Evolutionary conservation across 2,329 filamentous ascomycete genomes (phyloP).

Genomic region (Colletotrichum lini): DNA sequence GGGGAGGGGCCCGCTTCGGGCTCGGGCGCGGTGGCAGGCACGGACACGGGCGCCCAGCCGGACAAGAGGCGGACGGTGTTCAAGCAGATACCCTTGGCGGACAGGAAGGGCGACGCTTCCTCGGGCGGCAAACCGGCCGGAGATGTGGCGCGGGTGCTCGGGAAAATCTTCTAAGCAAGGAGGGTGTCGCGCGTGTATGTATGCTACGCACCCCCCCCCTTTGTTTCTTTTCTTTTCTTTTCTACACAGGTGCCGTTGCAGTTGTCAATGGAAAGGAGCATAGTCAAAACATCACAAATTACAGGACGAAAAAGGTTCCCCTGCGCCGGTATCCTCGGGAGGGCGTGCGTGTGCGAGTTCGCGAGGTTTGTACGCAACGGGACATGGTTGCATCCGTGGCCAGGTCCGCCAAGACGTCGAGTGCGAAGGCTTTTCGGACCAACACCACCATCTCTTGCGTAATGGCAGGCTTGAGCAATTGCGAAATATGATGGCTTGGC

Average conservation of each 20-base stretch:
- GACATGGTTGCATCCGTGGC: not conserved
- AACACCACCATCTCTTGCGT: not conserved
- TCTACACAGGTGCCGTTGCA: not conserved
- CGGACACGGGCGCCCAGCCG: slow-evolving; percentile 41
- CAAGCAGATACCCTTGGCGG: slow-evolving; percentile 74
- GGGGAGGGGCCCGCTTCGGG: slow-evolving; percentile 43
- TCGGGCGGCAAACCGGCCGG: slow-evolving; percentile 68
- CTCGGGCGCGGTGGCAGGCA: slow-evolving; percentile 39
- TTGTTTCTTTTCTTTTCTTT: not conserved
- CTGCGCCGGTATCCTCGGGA: slow-evolving; percentile 5
- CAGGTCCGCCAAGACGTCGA: slow-evolving; percentile 8
- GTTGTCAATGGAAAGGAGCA: not conserved
- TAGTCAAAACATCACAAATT: not conserved
- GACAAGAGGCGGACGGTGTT: slow-evolving; percentile 68
- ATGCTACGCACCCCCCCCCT: not conserved
- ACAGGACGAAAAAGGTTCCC: slow-evolving; percentile 34
- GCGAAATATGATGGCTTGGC: slow-evolving; percentile 22
- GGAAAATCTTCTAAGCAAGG: slow-evolving; percentile 71
- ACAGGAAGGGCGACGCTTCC: slow-evolving; percentile 60
- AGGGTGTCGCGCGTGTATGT: slow-evolving; percentile 7
- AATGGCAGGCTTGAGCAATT: slow-evolving; percentile 6
- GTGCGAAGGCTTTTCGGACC: not conserved
- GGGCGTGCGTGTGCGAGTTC: not conserved
- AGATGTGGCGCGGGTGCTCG: slow-evolving; percentile 71
- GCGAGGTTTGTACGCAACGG: not conserved